Conservation (phyloP, 306 rosid genomes). For the Fragaria iinumae region DNA sequence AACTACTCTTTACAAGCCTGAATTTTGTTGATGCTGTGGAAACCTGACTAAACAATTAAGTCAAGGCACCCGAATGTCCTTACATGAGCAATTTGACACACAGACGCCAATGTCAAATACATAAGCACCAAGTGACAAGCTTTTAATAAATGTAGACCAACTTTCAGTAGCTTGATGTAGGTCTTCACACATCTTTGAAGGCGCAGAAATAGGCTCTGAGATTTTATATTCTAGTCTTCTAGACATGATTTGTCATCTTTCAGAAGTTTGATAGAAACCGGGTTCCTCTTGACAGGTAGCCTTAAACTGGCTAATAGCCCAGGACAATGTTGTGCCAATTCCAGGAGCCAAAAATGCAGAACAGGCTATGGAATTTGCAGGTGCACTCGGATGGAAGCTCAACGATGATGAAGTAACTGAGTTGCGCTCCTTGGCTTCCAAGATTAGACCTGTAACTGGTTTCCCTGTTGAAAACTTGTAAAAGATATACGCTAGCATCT, state of each 20-base stretch:
- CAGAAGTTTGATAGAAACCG: neutral
- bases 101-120: neutral
- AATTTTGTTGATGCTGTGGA: neutral
- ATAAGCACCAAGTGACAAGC: neutral
- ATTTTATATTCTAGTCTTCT: neutral
- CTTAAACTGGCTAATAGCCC: slow-evolving; percentile 78
- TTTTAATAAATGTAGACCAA: neutral
- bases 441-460: slow-evolving; percentile 59
- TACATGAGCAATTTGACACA: neutral
- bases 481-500: neutral
- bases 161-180: neutral
- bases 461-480: slow-evolving; percentile 85
- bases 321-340: slow-evolving; percentile 88
- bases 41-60: neutral
- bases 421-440: slow-evolving; percentile 66
- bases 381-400: slow-evolving; percentile 85
- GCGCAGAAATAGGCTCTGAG: neutral
- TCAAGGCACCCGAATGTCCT: no score
- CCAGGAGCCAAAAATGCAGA: slow-evolving; percentile 88
- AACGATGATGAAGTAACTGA: slow-evolving; percentile 58
- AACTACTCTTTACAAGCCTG: slow-evolving; percentile 1
- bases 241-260: neutral
- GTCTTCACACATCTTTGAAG: neutral
- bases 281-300: slow-evolving; percentile 52
- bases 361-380: slow-evolving; percentile 78